phyloP scores from a whole-genome alignment of 1,284 basidiomycete genomes.

The Pholiota adiposa region DNA sequence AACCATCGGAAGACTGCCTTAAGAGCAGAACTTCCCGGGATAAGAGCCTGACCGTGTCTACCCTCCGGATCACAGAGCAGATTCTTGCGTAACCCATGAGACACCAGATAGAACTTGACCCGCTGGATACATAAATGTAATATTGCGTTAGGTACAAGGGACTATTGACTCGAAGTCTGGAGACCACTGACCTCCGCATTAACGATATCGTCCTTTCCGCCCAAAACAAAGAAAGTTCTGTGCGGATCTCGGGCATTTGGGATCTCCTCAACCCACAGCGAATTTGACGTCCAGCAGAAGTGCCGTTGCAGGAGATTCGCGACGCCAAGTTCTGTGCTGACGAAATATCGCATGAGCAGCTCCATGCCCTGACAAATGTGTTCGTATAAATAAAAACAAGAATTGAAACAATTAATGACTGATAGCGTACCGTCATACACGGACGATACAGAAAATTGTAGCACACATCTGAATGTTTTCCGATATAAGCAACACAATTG shows the following conservation, averaged over 20 bases:
- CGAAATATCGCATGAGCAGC: slow-evolving; percentile 84
- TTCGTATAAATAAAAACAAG: slow-evolving; percentile 3
- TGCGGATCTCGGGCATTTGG: slow-evolving; percentile 69
- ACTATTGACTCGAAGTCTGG: too few relatives aligned
- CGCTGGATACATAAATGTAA: too few relatives aligned
- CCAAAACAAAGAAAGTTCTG: slow-evolving; percentile 73
- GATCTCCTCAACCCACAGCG: slow-evolving; percentile 88
- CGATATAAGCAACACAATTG: slow-evolving; percentile 33
- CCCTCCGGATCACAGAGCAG: slow-evolving; percentile 73
- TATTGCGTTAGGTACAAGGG: too few relatives aligned
- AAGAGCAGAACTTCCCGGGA: slow-evolving; percentile 57
- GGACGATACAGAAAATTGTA: slow-evolving; percentile 85
- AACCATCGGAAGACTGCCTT: slow-evolving; percentile 72
- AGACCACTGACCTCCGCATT: slow-evolving; percentile 61
- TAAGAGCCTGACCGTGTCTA: slow-evolving; percentile 75
- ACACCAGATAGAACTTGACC: slow-evolving; percentile 72
- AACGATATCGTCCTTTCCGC: slow-evolving; percentile 81
- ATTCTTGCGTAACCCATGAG: slow-evolving; percentile 75
- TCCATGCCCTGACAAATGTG: slow-evolving; percentile 62
- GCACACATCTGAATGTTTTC: slow-evolving; percentile 66
- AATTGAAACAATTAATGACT: not conserved
- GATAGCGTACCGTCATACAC: slow-evolving; percentile 54
- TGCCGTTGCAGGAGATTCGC: slow-evolving; percentile 84
- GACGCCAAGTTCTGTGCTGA: slow-evolving; percentile 83
- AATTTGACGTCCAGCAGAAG: slow-evolving; percentile 89